phyloP scores from a whole-genome alignment of 192 early-diverging fungal species.

The Coemansia sp. region DNA sequence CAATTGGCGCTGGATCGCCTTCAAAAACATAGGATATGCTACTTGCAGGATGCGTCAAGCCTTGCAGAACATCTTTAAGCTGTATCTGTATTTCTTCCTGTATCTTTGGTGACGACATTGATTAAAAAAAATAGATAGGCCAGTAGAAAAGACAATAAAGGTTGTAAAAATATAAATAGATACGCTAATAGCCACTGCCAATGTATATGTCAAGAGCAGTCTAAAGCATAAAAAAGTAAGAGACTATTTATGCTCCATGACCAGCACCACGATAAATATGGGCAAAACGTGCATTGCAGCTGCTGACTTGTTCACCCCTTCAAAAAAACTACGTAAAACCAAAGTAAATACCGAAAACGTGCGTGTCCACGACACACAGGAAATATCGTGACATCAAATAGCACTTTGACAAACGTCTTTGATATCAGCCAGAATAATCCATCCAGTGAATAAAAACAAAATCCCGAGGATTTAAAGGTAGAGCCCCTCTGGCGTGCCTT shows the following conservation, averaged over 20 bases:
- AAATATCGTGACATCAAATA: neutral
- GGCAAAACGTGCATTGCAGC: neutral
- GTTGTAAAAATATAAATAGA: neutral
- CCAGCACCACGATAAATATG: neutral
- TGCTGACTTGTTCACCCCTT: neutral
- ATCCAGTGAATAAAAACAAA: neutral
- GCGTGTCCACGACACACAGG: neutral
- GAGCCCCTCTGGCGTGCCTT: slow-evolving; percentile 97
- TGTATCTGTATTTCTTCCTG: slow-evolving; percentile 30
- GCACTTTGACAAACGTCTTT: neutral
- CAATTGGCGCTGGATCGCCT: slow-evolving; percentile 39
- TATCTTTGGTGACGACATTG: slow-evolving; percentile 3
- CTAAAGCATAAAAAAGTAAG: too few species aligned
- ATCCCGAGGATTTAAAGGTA: slow-evolving; percentile 62
- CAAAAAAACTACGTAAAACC: neutral
- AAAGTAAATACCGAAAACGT: neutral
- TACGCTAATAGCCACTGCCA: too few species aligned
- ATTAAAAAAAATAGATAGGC: neutral
- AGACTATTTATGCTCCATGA: neutral
- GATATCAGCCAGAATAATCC: neutral
- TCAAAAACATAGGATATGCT: slow-evolving; percentile 35
- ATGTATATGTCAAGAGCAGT: too few species aligned
- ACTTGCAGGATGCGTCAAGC: slow-evolving; percentile 27
- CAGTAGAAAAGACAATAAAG: neutral
- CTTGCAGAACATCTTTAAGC: slow-evolving; percentile 31